Base-by-base conservation (phyloP, 257 asterid species). In the Penstemon davidsonii region DNA sequence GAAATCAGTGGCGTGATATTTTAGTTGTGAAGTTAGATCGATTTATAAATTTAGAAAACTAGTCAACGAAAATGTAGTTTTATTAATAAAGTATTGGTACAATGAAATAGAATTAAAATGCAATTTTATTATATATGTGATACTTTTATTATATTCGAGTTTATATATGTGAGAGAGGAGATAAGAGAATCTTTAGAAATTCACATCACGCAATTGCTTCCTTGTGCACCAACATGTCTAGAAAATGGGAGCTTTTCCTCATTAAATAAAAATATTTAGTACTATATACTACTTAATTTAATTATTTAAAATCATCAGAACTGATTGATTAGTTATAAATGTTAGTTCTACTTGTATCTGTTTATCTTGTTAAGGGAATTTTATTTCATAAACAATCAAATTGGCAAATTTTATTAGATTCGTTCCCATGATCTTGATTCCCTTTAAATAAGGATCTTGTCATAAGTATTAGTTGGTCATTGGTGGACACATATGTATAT, bases 381-480 rank as follows among this genome's bases (percentile, higher is more conserved):
- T 64, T 39, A 33, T 47, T 39, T 2, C 8, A 58, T 55, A 52
- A 37, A 60, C 38, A 18, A 51, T 39, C 33, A n/a, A 56, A 63
- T 47, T 55, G 38, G 13, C 37, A 67, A 25, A 1, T 25, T 25
- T 13, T 10, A 8, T 54, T 54, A 47, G 50, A 8, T 10, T 41
- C 10, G 46, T 44, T 66, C 64, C 64, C 50, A 61, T 62, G 37
- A 65, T 73, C 75, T 69, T 57, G 72, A 71, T 73, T 70, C 54
- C 81, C 78, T 60, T 75, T 15, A 69, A 65, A 59, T 43, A 68
- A 53, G 82, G 78, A 78, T 81, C 81, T 65, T 46, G 74, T 72
- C 71, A 54, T 77, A 61, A 61, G 50, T 44, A 66, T 56, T 62
- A 46, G 60, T 58, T 49, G 64, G 73, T 25, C 33, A 1, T 25